These are phyloP conservation scores for Cryptococcus deneoformans DNA, from an alignment of 1,284 basidiomycete genomes.

Conservation along the genomic window DNA sequence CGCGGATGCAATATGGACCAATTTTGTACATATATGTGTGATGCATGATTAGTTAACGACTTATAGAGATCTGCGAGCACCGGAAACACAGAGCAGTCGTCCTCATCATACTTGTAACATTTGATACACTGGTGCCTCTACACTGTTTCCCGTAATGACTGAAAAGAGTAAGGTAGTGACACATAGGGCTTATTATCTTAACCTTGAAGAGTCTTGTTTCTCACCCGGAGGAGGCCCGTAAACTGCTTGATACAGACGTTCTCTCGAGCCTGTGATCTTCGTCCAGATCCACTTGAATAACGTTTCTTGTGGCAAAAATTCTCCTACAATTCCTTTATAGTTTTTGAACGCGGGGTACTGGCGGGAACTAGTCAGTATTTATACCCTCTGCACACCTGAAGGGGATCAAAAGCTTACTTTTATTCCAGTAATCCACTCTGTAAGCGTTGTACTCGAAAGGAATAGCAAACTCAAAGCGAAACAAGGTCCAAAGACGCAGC, in stretches of 20 bases:
- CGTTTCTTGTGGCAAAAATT: constrained; percentile 67
- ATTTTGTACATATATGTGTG: no score
- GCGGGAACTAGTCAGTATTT: constrained; percentile 2
- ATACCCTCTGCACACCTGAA: not conserved
- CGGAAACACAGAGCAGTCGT: no score
- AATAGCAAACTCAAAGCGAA: constrained; percentile 55
- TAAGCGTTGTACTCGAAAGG: constrained; percentile 68
- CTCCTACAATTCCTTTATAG: constrained; percentile 75
- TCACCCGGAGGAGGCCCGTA: constrained; percentile 4
- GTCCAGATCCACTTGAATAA: constrained; percentile 43
- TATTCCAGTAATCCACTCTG: constrained; percentile 69
- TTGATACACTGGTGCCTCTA: no score
- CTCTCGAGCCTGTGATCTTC: constrained; percentile 12
- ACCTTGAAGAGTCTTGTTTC: no score
- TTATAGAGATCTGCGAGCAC: no score
- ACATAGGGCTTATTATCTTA: no score
- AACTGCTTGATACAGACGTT: constrained; percentile 3
- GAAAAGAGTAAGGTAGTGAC: no score
- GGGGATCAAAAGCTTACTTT: constrained; percentile 53
- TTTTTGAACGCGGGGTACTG: constrained; percentile 68
- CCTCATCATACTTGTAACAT: no score
- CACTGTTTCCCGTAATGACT: no score
- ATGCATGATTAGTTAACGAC: no score
- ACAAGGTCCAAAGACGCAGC: constrained; percentile 29
- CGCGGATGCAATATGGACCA: no score